A percentile compares a stretch with the other conserved stretches of the same genome.
Evolutionary conservation across 2,329 filamentous ascomycete species (phyloP).

Genomic region (Neofusicoccum sp.): DNA sequence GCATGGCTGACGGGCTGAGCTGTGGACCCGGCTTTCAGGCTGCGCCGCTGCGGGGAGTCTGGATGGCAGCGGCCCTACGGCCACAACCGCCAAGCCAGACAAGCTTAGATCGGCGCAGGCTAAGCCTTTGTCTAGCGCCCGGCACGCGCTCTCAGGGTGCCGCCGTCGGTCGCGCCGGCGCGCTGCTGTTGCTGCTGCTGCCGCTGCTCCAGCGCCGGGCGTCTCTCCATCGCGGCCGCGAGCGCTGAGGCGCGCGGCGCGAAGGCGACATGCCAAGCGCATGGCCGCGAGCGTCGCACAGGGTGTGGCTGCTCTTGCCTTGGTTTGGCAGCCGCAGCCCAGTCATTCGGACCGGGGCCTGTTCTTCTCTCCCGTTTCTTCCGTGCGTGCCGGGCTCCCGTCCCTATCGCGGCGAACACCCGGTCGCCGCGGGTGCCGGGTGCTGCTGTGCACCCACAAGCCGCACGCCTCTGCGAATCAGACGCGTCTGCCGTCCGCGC

Average conservation of each 20-base stretch:
- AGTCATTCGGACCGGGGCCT: slow-evolving; percentile 6
- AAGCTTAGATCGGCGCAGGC: slow-evolving; percentile 11
- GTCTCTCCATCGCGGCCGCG: too few species aligned
- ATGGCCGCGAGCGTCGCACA: neutral
- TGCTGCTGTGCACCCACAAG: neutral
- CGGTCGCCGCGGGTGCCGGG: neutral
- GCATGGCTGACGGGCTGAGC: neutral
- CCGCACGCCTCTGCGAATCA: neutral
- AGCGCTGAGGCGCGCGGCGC: too few species aligned
- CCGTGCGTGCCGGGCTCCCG: slow-evolving; percentile 18
- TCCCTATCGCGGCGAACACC: neutral
- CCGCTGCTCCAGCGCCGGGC: too few species aligned
- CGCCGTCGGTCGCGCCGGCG: neutral
- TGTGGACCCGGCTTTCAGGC: slow-evolving; percentile 6
- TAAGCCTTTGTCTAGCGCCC: slow-evolving; percentile 10
- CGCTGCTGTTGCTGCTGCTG: neutral
- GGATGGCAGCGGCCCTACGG: neutral
- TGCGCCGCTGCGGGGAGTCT: slow-evolving; percentile 17
- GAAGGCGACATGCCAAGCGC: neutral
- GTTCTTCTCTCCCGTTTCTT: neutral
- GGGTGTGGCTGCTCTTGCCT: neutral
- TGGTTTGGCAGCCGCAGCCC: slow-evolving; percentile 2
- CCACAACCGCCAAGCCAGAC: neutral
- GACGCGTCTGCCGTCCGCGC: neutral
- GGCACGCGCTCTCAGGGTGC: neutral